Conservation (phyloP, 1,284 basidiomycete genomes). For the Puccinia novopanici region DNA sequence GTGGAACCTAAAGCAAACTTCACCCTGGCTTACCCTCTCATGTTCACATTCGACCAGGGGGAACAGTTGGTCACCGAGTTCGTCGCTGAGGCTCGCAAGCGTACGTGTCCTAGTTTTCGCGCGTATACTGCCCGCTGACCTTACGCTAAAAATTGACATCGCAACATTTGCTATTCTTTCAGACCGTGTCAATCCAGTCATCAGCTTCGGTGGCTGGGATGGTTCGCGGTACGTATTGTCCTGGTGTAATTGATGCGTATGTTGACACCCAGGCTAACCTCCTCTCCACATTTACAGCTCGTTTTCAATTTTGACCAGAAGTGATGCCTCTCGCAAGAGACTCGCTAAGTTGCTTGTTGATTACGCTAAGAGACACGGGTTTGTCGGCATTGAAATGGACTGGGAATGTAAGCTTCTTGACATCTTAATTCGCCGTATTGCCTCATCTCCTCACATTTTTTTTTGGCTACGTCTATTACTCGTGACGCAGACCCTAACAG, state of each 20-base stretch:
- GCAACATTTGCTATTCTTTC: background rate
- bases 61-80: constrained; percentile 32
- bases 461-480: no score
- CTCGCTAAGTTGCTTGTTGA: constrained; percentile 31
- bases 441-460: background rate
- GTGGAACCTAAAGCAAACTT: constrained; percentile 17
- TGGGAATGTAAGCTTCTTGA: constrained; percentile 33
- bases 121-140: background rate
- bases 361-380: constrained; percentile 22
- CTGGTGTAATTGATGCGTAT: background rate
- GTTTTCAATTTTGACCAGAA: constrained; percentile 29
- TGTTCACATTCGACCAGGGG: background rate
- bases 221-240: constrained; percentile 24
- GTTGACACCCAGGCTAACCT: background rate
- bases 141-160: background rate
- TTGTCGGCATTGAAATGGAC: constrained; percentile 41
- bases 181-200: constrained; percentile 34
- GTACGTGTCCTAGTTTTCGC: constrained; percentile 10
- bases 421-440: background rate
- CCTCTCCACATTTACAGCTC: background rate
- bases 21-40: constrained; percentile 2
- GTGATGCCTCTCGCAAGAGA: constrained; percentile 20
- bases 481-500: constrained; percentile 20
- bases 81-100: constrained; percentile 9
- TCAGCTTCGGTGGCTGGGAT: constrained; percentile 44